Percentiles rank a stretch among this genome's conserved stretches.
Evolutionary conservation across 2,329 filamentous ascomycete species (phyloP).

Genomic region (Talaromyces sp.): DNA sequence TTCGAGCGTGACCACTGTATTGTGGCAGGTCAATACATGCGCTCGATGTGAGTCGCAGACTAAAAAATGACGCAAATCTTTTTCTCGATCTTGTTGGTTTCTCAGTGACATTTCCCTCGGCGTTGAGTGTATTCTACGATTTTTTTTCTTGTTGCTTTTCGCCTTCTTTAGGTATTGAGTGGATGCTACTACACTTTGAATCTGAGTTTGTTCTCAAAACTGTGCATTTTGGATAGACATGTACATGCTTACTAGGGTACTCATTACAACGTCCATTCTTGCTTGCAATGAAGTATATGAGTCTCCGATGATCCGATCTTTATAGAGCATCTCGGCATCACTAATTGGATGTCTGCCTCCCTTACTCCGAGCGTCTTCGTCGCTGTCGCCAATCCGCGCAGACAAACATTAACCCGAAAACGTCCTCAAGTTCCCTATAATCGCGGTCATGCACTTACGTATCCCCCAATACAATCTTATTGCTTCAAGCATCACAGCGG

Average conservation of each 20-base stretch:
- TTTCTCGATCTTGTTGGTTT: conserved; percentile 23
- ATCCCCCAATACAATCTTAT: neutral
- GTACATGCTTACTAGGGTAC: neutral
- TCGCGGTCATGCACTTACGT: neutral
- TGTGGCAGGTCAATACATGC: conserved; percentile 61
- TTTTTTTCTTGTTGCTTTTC: conserved; percentile 23
- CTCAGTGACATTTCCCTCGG: conserved; percentile 27
- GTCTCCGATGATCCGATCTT: neutral
- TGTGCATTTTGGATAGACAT: neutral
- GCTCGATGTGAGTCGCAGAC: conserved; percentile 34
- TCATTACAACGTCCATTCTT: neutral
- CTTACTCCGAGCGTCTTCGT: neutral
- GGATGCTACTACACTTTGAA: conserved; percentile 12
- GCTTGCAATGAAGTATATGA: neutral
- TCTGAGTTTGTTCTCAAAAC: neutral
- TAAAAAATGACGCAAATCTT: conserved; percentile 18
- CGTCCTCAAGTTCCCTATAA: neutral
- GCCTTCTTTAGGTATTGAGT: conserved; percentile 25
- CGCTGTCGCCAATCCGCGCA: neutral
- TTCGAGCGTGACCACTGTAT: conserved; percentile 68
- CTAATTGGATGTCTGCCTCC: neutral
- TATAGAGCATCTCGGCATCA: neutral
- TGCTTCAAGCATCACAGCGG: neutral
- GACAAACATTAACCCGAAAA: neutral
- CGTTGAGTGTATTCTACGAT: conserved; percentile 35